Evolutionary conservation across 441 rosid genomes (phyloP).

Genomic region (Erodium moschatum): DNA sequence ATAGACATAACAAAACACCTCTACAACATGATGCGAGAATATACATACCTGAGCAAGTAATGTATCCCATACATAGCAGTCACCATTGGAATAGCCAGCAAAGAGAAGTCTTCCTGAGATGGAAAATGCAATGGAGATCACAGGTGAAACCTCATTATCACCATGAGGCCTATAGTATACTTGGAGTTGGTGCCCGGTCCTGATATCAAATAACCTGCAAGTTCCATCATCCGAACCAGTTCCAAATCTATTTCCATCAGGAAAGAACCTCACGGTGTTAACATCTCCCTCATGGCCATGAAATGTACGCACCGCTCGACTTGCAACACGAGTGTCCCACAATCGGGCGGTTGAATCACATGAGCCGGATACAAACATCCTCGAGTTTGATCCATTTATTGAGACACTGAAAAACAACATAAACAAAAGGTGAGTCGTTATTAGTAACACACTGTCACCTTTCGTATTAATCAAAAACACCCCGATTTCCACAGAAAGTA

Average conservation of each 20-base stretch:
- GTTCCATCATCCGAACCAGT: slow-evolving; percentile 97
- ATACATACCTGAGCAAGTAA: slow-evolving; percentile 63
- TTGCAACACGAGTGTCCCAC: slow-evolving; percentile 98
- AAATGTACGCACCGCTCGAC: slow-evolving; percentile 76
- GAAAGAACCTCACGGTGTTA: slow-evolving; percentile 82
- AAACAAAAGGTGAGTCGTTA: neutral
- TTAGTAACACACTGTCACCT: too few relatives aligned
- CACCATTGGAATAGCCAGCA: slow-evolving; percentile 68
- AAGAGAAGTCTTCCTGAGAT: slow-evolving; percentile 85
- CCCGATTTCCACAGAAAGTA: too few relatives aligned
- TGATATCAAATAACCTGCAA: slow-evolving; percentile 81
- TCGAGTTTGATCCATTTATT: slow-evolving; percentile 60
- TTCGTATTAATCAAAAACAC: too few relatives aligned
- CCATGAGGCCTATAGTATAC: slow-evolving; percentile 49
- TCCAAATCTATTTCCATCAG: slow-evolving; percentile 96
- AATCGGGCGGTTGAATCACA: slow-evolving; percentile 81
- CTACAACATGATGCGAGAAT: neutral
- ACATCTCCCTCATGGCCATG: slow-evolving; percentile 96
- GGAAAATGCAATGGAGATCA: slow-evolving; percentile 36
- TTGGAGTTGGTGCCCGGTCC: slow-evolving; percentile 92
- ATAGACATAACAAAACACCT: neutral
- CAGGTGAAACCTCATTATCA: slow-evolving; percentile 47
- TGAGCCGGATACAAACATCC: slow-evolving; percentile 84
- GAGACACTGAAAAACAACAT: slow-evolving; percentile 52
- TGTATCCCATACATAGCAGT: slow-evolving; percentile 91